Percentiles rank a stretch among this genome's conserved stretches.
Evolutionary conservation across 164 flowering plant species (phyloP).

Genomic region (Aristolochia californica): DNA sequence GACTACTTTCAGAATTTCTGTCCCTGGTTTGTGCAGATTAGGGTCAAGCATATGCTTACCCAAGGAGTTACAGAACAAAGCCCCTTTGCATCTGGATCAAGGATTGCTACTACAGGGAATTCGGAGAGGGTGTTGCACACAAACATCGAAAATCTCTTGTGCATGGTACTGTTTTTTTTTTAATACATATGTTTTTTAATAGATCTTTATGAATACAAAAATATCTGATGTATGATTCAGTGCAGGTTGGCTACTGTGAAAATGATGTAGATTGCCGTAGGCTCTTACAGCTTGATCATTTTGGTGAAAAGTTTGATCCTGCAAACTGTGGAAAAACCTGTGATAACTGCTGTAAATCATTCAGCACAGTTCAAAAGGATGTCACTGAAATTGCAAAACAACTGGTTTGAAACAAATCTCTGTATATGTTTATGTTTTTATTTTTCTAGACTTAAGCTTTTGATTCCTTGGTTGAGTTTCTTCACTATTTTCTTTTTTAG

Average conservation of each 20-base stretch:
- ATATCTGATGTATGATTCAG: neutral
- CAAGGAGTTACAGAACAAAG: conserved; percentile 75
- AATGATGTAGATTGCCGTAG: conserved; percentile 96
- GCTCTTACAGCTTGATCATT: conserved; percentile 76
- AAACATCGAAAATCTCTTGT: conserved; percentile 77
- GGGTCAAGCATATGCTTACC: conserved; percentile 89
- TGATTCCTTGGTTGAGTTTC: neutral
- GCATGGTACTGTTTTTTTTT: conserved; percentile 46
- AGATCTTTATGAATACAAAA: conserved; percentile 1
- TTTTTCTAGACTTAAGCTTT: neutral
- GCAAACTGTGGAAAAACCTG: conserved; percentile 65
- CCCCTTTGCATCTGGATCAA: conserved; percentile 38
- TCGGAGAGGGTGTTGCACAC: conserved; percentile 69
- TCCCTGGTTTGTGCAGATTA: conserved; percentile 39
- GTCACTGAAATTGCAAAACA: conserved; percentile 64
- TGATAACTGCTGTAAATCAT: conserved; percentile 63
- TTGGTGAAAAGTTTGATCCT: conserved; percentile 87
- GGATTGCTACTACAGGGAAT: conserved; percentile 25
- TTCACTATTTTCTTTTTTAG: conserved; percentile 18
- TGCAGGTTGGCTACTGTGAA: conserved; percentile 94
- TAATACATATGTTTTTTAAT: conserved; percentile 1
- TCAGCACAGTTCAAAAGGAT: conserved; percentile 61
- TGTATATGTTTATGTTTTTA: neutral
- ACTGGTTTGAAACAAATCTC: conserved; percentile 42
- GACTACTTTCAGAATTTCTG: neutral